Evolutionary conservation across 2,329 filamentous ascomycete genomes (phyloP).

Genomic region (Hymenoscyphus albidus): DNA sequence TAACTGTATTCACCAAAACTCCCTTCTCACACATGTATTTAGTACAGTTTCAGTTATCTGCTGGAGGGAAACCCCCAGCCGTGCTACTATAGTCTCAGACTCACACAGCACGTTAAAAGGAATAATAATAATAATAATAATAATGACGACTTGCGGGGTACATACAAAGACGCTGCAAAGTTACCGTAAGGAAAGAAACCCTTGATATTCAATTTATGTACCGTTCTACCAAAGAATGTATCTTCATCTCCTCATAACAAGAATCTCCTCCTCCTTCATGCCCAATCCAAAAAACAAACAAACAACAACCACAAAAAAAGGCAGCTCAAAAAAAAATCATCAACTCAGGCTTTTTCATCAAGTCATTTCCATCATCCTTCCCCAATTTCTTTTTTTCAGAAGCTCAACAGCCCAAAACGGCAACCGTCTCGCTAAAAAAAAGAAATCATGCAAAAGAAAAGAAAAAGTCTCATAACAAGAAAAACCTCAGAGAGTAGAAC

Average conservation of each 20-base stretch:
- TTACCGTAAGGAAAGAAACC: conserved; percentile 4
- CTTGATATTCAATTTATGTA: conserved; percentile 17
- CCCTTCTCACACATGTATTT: too few relatives aligned
- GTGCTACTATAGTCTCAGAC: too few relatives aligned
- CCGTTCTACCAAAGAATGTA: background rate
- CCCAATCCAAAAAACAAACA: background rate
- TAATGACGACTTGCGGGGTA: too few relatives aligned
- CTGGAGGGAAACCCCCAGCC: too few relatives aligned
- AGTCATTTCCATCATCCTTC: background rate
- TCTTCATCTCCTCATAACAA: background rate
- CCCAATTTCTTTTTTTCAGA: background rate
- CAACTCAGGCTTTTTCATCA: background rate
- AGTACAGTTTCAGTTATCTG: too few relatives aligned
- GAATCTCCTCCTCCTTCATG: background rate
- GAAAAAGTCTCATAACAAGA: background rate
- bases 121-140: too few relatives aligned
- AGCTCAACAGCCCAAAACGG: background rate
- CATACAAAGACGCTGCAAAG: background rate
- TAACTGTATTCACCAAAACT: too few relatives aligned
- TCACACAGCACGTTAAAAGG: too few relatives aligned
- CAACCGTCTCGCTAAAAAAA: background rate
- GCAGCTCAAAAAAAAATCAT: background rate
- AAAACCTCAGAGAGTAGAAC: background rate
- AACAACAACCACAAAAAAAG: background rate
- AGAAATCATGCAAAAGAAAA: background rate